A percentile compares a stretch with the other conserved stretches of the same genome.
phyloP scores from a whole-genome alignment of 1,284 basidiomycete genomes.

The Boletus albobrunnescens region DNA sequence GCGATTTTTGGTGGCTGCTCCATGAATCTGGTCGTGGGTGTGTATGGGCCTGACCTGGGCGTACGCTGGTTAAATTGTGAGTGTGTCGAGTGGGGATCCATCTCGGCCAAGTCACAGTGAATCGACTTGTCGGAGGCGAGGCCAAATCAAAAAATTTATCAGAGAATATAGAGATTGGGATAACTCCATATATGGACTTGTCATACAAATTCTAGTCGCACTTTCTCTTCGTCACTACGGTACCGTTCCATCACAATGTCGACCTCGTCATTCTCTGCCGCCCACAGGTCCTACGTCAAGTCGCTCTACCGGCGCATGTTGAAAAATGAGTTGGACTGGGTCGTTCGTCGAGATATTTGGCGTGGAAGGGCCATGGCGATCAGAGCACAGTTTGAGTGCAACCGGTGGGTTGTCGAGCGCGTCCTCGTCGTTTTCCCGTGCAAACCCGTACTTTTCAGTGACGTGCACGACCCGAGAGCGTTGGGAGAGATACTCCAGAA shows the following conservation, averaged over 20 bases:
- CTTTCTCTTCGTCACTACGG: too few species aligned
- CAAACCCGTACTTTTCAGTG: slow-evolving; percentile 41
- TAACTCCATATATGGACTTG: slow-evolving; percentile 18
- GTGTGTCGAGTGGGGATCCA: slow-evolving; percentile 72
- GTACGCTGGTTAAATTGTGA: slow-evolving; percentile 69
- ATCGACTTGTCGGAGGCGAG: too few species aligned
- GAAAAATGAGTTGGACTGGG: slow-evolving; percentile 87
- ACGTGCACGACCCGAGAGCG: slow-evolving; percentile 84
- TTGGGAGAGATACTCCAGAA: slow-evolving; percentile 77
- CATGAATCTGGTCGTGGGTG: slow-evolving; percentile 43
- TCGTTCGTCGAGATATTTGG: slow-evolving; percentile 81
- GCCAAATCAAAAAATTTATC: too few species aligned
- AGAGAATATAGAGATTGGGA: too few species aligned
- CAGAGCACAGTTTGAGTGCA: slow-evolving; percentile 87
- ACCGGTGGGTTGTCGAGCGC: slow-evolving; percentile 58
- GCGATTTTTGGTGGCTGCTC: slow-evolving; percentile 42
- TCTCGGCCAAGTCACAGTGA: slow-evolving; percentile 30
- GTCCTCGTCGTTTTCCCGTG: neutral
- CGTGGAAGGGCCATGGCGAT: slow-evolving; percentile 79
- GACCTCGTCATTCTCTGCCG: slow-evolving; percentile 63
- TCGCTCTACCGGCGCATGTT: slow-evolving; percentile 86
- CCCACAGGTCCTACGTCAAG: slow-evolving; percentile 85
- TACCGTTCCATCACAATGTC: slow-evolving; percentile 37
- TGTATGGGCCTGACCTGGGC: slow-evolving; percentile 60
- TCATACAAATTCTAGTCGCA: slow-evolving; percentile 12